Percentiles rank a stretch among this genome's conserved stretches.
These are phyloP conservation scores for Pseudogymnoascus destructans DNA, from an alignment of 2,329 filamentous ascomycete species.

Conservation along the genomic window DNA sequence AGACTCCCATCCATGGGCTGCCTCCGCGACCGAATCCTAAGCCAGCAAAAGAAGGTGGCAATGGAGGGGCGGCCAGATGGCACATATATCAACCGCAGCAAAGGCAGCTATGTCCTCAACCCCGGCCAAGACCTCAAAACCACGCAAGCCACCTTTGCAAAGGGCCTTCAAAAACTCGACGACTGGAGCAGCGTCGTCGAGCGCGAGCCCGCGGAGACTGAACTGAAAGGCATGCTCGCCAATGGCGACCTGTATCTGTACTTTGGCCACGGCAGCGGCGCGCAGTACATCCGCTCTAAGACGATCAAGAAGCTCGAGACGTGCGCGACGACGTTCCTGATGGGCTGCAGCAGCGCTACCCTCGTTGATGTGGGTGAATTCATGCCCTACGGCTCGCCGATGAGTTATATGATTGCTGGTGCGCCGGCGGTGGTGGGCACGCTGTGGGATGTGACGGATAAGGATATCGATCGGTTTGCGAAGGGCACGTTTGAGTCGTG, in stretches of 20 bases:
- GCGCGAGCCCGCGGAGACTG: constrained; percentile 58
- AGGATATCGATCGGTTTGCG: constrained; percentile 90
- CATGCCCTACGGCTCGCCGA: constrained; percentile 78
- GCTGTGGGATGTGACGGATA: constrained; percentile 95
- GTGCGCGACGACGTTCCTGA: constrained; percentile 74
- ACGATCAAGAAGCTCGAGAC: constrained; percentile 66
- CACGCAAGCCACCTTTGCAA: constrained; percentile 64
- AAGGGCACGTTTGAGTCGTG: constrained; percentile 68
- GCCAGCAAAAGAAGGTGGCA: constrained; percentile 15
- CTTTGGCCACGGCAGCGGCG: constrained; percentile 90
- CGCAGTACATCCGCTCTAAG: constrained; percentile 81
- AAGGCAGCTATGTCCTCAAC: constrained; percentile 74
- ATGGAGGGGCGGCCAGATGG: constrained; percentile 27
- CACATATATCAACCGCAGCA: constrained; percentile 40
- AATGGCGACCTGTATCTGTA: constrained; percentile 68
- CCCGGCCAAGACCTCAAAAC: constrained; percentile 70
- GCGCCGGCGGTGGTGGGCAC: constrained; percentile 80
- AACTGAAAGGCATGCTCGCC: constrained; percentile 58
- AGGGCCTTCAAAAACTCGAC: constrained; percentile 49
- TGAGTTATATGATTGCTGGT: constrained; percentile 84
- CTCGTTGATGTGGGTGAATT: constrained; percentile 74
- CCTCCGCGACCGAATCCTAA: constrained; percentile 59
- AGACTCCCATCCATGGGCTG: constrained; percentile 78
- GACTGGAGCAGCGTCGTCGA: constrained; percentile 58
- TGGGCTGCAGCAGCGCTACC: constrained; percentile 84